Percentiles rank a stretch among this genome's conserved stretches.
These are phyloP conservation scores for Onygena corvina DNA, from an alignment of 2,329 filamentous ascomycete species.

Conservation along the genomic window DNA sequence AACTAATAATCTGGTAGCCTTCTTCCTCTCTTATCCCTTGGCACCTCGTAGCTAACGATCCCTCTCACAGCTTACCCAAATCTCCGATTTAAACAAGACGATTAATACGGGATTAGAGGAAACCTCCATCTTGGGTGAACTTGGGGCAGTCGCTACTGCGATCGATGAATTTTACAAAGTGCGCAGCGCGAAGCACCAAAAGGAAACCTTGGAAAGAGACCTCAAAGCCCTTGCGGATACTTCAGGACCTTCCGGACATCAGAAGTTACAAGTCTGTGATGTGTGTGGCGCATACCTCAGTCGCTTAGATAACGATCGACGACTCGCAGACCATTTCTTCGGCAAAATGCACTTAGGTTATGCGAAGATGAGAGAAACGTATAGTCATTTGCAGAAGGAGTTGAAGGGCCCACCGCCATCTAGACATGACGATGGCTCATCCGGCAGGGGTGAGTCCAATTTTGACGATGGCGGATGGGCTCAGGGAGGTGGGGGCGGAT, in stretches of 20 bases:
- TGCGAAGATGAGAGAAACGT: conserved; percentile 93
- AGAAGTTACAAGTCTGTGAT: conserved; percentile 97
- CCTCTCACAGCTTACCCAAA: conserved; percentile 55
- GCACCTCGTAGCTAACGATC: neutral
- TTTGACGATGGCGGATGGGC: conserved; percentile 44
- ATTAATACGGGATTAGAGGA: conserved; percentile 76
- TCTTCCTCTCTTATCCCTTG: neutral
- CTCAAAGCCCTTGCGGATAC: conserved; percentile 86
- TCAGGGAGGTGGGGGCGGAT: conserved; percentile 39
- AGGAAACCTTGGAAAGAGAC: conserved; percentile 73
- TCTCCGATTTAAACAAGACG: conserved; percentile 64
- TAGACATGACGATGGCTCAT: conserved; percentile 39
- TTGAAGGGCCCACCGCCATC: conserved; percentile 58
- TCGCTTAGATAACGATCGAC: conserved; percentile 82
- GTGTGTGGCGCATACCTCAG: conserved; percentile 93
- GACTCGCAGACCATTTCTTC: conserved; percentile 94
- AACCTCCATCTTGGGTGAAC: conserved; percentile 71
- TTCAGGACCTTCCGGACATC: conserved; percentile 81
- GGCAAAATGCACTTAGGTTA: conserved; percentile 99
- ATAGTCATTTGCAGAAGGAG: conserved; percentile 74
- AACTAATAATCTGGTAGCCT: conserved; percentile 64
- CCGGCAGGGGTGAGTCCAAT: conserved; percentile 36
- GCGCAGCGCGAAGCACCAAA: conserved; percentile 64
- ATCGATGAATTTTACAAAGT: conserved; percentile 82
- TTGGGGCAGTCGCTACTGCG: conserved; percentile 66